A percentile compares a stretch with the other conserved stretches of the same genome.
Conservation (phyloP, 148 eudicot genomes). For the Fallopia convolvulus region DNA sequence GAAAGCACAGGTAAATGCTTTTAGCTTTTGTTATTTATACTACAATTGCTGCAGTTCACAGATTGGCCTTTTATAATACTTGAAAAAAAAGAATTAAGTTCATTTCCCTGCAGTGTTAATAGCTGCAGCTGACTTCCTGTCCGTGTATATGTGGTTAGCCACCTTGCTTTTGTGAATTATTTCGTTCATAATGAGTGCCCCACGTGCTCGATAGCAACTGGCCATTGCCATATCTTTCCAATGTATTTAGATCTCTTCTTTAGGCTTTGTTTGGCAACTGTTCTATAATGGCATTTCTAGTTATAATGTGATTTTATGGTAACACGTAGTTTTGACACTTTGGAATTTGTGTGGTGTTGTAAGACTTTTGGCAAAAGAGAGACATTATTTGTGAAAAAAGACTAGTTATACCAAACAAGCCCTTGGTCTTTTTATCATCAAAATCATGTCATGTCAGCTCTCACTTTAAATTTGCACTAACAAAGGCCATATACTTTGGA, state of each 20-base stretch:
- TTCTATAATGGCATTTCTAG: no score
- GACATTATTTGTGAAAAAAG: no score
- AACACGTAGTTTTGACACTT: no score
- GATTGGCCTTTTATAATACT: not conserved
- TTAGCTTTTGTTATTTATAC: not conserved
- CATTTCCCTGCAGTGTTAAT: not conserved
- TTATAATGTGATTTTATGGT: no score
- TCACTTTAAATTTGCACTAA: not conserved
- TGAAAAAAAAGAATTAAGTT: not conserved
- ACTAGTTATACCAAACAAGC: no score
- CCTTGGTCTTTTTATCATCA: not conserved
- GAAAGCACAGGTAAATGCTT: not conserved
- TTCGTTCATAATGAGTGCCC: conserved; percentile 17
- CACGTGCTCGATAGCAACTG: conserved; percentile 31
- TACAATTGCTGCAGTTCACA: not conserved
- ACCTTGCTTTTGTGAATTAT: conserved; percentile 12
- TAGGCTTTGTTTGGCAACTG: not conserved
- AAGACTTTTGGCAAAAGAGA: no score
- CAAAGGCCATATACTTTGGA: not conserved
- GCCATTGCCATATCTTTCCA: conserved; percentile 18
- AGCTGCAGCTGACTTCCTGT: conserved; percentile 11
- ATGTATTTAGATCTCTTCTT: conserved; percentile 10
- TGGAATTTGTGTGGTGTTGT: no score
- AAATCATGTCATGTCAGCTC: not conserved
- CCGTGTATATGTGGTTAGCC: conserved; percentile 21